Evolutionary conservation across 75 land plant genomes (phyloP).

Genomic region (Adiantum capillusveneris): DNA sequence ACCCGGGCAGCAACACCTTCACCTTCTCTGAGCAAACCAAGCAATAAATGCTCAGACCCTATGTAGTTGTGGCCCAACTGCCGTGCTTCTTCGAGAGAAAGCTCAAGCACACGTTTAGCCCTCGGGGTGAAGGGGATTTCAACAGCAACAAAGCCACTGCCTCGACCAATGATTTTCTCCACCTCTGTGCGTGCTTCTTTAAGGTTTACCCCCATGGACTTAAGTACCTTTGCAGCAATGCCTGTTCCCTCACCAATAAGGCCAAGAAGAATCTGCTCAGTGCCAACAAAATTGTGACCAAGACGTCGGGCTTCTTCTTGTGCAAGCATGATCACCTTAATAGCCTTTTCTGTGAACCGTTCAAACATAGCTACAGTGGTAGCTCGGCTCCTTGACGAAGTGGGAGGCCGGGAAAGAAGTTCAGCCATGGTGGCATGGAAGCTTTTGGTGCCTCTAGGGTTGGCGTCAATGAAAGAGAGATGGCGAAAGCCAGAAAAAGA

Average conservation of each 20-base stretch:
- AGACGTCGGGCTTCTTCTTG: constrained; percentile 90
- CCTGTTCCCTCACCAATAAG: constrained; percentile 97
- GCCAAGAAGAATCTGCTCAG: constrained; percentile 92
- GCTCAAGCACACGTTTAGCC: constrained; percentile 88
- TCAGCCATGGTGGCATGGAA: constrained; percentile 23
- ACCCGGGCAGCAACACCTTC: constrained; percentile 97
- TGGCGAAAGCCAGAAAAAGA: too few relatives aligned
- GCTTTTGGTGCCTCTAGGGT: background rate
- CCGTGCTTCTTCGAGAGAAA: constrained; percentile 81
- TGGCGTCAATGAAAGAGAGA: too few relatives aligned
- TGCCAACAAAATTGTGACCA: constrained; percentile 90
- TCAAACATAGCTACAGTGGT: constrained; percentile 78
- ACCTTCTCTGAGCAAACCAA: constrained; percentile 81
- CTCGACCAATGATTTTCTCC: constrained; percentile 91
- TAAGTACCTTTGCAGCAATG: constrained; percentile 92
- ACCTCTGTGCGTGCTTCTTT: constrained; percentile 96
- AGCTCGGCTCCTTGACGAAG: constrained; percentile 28
- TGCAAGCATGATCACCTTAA: constrained; percentile 83
- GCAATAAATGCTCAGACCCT: constrained; percentile 85
- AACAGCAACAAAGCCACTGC: constrained; percentile 93
- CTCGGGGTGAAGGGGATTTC: constrained; percentile 97
- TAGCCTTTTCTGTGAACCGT: constrained; percentile 95
- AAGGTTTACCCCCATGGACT: constrained; percentile 96
- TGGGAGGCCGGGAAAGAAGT: background rate
- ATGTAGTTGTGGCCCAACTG: constrained; percentile 95